Evolutionary conservation across 163 green algal genomes (phyloP).

Genomic region (Chlamydomonas reinhardtii): DNA sequence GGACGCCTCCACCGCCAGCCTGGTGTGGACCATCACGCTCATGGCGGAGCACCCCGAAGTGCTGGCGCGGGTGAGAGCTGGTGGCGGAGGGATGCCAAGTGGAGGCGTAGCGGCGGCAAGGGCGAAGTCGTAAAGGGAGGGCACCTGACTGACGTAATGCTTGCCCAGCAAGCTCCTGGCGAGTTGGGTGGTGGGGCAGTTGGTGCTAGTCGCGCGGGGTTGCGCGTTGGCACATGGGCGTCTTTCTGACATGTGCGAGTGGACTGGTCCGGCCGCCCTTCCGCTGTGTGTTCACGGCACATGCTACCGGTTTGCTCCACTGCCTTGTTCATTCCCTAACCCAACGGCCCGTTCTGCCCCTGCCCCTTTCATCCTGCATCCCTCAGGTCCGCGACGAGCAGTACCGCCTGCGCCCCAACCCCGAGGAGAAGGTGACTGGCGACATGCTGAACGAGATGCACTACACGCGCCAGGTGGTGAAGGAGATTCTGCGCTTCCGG

Average conservation of each 20-base stretch:
- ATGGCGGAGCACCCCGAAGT: constrained; percentile 89
- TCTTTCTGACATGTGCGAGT: too few relatives aligned
- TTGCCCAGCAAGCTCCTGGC: too few relatives aligned
- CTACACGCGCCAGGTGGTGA: constrained; percentile 90
- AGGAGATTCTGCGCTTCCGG: constrained; percentile 90
- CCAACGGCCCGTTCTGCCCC: too few relatives aligned
- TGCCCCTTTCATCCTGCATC: background rate
- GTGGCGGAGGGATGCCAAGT: background rate
- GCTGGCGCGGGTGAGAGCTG: constrained; percentile 69
- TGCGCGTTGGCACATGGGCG: too few relatives aligned
- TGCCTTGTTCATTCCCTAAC: too few relatives aligned
- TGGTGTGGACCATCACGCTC: constrained; percentile 82
- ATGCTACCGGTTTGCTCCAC: too few relatives aligned
- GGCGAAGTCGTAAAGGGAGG: too few relatives aligned
- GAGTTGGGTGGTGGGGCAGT: too few relatives aligned
- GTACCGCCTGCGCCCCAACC: constrained; percentile 68
- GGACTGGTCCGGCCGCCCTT: too few relatives aligned
- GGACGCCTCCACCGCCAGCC: constrained; percentile 86
- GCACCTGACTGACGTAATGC: too few relatives aligned
- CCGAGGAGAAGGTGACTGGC: constrained; percentile 71
- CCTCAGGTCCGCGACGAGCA: constrained; percentile 82
- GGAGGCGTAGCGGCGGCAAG: too few relatives aligned
- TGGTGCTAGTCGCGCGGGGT: too few relatives aligned
- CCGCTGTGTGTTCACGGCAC: background rate
- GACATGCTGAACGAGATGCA: constrained; percentile 83